Base-by-base conservation (phyloP, 441 rosid species). In the Gossypium laxum region DNA sequence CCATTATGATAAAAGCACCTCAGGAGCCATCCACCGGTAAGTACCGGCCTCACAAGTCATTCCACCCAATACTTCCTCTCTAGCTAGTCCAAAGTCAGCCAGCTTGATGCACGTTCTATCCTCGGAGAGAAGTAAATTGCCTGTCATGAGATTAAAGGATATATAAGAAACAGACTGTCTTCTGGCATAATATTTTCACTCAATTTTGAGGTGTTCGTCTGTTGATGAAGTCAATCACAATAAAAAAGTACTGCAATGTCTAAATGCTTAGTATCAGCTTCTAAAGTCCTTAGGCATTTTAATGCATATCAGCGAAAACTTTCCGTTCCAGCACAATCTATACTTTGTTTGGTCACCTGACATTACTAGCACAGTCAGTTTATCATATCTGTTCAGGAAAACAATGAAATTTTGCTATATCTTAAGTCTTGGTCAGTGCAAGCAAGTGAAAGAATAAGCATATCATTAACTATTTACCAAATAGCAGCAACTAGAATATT, bases 1-100 rank as follows among this genome's bases (percentile, higher is more conserved):
- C 0, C 47, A 28, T 63, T 34, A 72, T 72, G 24, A 7, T 68
- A 10, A n/a, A 52, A 62, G 56, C 72, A 90, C 91, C 88, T 85
- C 92, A 0, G 93, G 93, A 74, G 96, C 96, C 96, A 90, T 90
- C 87, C 88, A 90, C 64, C 86, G 81, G 72, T 84, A 88, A 48
- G 89, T 85, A 6, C 96, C 96, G n/a, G 79, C 87, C 74, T 83
- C 93, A 79, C 85, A 73, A 32, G 88, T 84, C 96, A 88, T 87
- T 12, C 74, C 79, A 28, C 60, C 72, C 43, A 28, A 52, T 22
- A 67, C 56, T 72, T 80, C 83, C 71, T 85, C 89, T 77, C 86
- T 84, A 0, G 88, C 90, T 24, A 85, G 64, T 22, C 93, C 93
- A 62, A 90, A 87, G 71, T 85, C 91, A 22, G 85, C 84, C 70